Evolutionary conservation across 208 protist genomes (phyloP).

Genomic region (Trypanosoma scelopori): DNA sequence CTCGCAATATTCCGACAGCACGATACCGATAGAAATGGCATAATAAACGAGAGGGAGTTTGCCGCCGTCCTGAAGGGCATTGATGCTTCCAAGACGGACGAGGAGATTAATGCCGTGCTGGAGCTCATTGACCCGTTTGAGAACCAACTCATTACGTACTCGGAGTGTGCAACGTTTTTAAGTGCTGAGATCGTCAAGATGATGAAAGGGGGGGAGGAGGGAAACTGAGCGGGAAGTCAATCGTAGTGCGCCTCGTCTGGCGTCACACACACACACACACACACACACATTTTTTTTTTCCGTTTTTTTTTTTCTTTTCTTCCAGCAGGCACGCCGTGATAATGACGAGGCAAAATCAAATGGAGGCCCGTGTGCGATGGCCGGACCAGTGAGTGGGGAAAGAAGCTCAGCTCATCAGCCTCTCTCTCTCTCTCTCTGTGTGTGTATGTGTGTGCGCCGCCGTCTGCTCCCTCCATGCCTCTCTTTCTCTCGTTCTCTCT

Average conservation of each 20-base stretch:
- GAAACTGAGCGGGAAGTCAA: not conserved
- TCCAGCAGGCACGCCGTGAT: too few relatives aligned
- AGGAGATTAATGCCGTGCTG: constrained; percentile 58
- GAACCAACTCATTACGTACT: constrained; percentile 84
- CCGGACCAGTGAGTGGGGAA: too few relatives aligned
- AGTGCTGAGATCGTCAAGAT: constrained; percentile 65
- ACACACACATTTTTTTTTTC: not conserved
- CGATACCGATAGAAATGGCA: constrained; percentile 77
- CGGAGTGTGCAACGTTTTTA: constrained; percentile 73
- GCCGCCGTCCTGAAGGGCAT: constrained; percentile 47
- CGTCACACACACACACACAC: not conserved
- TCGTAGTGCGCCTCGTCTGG: too few relatives aligned
- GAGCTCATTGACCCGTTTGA: constrained; percentile 63
- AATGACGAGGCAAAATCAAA: too few relatives aligned
- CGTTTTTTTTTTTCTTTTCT: constrained; percentile 6
- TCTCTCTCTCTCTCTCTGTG: too few relatives aligned
- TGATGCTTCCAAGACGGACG: constrained; percentile 50
- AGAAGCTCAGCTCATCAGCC: too few relatives aligned
- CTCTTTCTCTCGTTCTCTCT: not conserved
- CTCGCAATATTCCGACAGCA: constrained; percentile 65
- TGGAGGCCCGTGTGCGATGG: too few relatives aligned
- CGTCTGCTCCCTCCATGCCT: not conserved
- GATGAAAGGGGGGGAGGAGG: constrained; percentile 24
- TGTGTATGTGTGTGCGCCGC: too few relatives aligned
- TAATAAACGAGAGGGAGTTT: constrained; percentile 78